A percentile compares a stretch with the other conserved stretches of the same genome.
Conservation (phyloP, 495 filamentous ascomycete genomes). For the Penicillium longicatenatum region DNA sequence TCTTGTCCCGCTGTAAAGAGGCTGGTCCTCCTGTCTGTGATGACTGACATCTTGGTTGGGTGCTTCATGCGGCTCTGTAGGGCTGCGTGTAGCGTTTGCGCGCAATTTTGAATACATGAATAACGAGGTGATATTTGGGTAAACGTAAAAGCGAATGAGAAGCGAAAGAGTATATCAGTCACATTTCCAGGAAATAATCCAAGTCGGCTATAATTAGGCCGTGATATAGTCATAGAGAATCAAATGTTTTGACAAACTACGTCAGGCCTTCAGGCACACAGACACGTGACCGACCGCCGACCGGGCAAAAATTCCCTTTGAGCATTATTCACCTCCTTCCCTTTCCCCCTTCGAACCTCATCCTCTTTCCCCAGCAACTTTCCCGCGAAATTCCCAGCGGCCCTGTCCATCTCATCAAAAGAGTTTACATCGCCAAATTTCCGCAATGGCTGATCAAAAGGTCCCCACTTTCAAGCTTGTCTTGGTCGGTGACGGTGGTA, state of each 20-base stretch:
- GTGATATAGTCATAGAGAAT: not conserved
- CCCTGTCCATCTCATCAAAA: slow-evolving; percentile 3
- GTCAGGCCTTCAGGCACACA: slow-evolving; percentile 34
- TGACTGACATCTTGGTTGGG: not conserved
- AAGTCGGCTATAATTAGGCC: not conserved
- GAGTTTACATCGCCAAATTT: slow-evolving; percentile 30
- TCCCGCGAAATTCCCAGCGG: slow-evolving; percentile 2
- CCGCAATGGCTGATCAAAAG: slow-evolving; percentile 61
- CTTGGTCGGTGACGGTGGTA: slow-evolving; percentile 99
- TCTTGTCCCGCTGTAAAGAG: slow-evolving; percentile 65
- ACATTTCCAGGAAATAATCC: not conserved
- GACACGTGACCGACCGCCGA: slow-evolving; percentile 42
- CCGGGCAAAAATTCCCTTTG: slow-evolving; percentile 52
- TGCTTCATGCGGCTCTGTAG: slow-evolving; percentile 1
- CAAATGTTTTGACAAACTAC: slow-evolving; percentile 18
- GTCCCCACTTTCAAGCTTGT: slow-evolving; percentile 97
- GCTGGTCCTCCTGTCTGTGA: slow-evolving; percentile 13
- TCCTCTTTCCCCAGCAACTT: slow-evolving; percentile 13
- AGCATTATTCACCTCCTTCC: slow-evolving; percentile 30
- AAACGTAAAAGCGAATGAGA: not conserved
- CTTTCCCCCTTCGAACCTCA: slow-evolving; percentile 14
- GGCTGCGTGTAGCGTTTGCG: not conserved
- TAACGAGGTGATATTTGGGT: slow-evolving; percentile 2
- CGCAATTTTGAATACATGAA: slow-evolving; percentile 5
- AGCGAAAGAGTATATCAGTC: not conserved